phyloP scores from a whole-genome alignment of 441 rosid species.

The Adansonia grandidieri region DNA sequence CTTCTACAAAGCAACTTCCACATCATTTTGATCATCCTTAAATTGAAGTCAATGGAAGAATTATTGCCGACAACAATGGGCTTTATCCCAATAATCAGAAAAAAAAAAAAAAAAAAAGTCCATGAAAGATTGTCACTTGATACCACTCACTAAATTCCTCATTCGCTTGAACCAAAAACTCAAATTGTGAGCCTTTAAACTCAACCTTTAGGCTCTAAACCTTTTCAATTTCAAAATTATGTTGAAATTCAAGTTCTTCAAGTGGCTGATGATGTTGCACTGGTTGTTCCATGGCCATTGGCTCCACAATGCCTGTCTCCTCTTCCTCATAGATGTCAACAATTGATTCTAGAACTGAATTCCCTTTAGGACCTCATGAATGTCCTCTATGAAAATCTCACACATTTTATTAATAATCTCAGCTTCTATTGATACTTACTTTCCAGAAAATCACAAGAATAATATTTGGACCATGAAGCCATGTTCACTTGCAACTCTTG shows the following conservation, averaged over 20 bases:
- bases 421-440: neutral
- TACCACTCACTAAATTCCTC: neutral
- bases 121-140: neutral
- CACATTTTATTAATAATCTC: neutral
- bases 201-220: neutral
- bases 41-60: neutral
- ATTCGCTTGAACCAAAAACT: neutral
- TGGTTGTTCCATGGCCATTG: neutral
- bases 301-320: neutral
- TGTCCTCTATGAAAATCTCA: neutral
- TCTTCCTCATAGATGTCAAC: neutral
- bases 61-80: neutral
- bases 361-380: neutral
- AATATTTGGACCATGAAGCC: neutral
- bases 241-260: neutral
- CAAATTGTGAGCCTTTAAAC: neutral
- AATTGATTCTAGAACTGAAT: neutral
- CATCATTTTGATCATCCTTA: neutral
- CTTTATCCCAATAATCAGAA: neutral
- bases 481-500: neutral
- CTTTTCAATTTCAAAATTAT: neutral
- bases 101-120: neutral
- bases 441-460: neutral
- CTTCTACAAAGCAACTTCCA: neutral
- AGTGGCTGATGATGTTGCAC: neutral